phyloP scores from a whole-genome alignment of 768 basidiomycete species.

The Lactarius sanguifluus region DNA sequence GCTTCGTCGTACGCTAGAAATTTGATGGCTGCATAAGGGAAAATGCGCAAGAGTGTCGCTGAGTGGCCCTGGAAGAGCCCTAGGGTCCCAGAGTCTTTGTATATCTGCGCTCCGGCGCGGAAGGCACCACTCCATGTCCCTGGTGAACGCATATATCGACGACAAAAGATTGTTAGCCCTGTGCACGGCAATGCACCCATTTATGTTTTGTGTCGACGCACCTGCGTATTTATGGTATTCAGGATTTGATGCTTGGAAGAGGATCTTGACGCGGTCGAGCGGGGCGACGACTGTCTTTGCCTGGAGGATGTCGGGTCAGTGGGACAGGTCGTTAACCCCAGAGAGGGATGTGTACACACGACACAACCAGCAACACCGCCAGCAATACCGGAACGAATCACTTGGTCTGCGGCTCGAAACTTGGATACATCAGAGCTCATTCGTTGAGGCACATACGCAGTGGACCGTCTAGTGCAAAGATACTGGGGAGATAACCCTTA shows the following conservation, averaged over 20 bases:
- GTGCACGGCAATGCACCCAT: too few species aligned
- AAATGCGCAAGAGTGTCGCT: conserved; percentile 88
- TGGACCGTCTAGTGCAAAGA: not conserved
- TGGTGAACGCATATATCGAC: conserved; percentile 35
- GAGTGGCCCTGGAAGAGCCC: conserved; percentile 96
- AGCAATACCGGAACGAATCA: conserved; percentile 82
- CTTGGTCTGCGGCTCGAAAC: conserved; percentile 35
- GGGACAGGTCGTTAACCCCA: conserved; percentile 3
- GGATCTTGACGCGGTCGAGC: conserved; percentile 96
- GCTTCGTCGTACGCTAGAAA: conserved; percentile 95
- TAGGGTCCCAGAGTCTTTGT: conserved; percentile 60
- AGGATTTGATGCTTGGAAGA: conserved; percentile 95
- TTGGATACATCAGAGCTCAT: conserved; percentile 59
- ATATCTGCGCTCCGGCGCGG: conserved; percentile 73
- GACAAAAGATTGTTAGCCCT: not conserved
- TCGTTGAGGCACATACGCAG: conserved; percentile 33
- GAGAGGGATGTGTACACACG: conserved; percentile 50
- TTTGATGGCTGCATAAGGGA: conserved; percentile 96
- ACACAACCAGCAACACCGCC: conserved; percentile 94
- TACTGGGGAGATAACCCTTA: not conserved
- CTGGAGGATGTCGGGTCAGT: conserved; percentile 42
- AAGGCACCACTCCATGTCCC: conserved; percentile 88
- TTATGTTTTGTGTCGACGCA: conserved; percentile 36
- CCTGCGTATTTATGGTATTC: conserved; percentile 94
- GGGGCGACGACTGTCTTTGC: conserved; percentile 95